These are phyloP conservation scores for Gossypium gossypioides DNA, from an alignment of 441 rosid genomes.

Conservation along the genomic window DNA sequence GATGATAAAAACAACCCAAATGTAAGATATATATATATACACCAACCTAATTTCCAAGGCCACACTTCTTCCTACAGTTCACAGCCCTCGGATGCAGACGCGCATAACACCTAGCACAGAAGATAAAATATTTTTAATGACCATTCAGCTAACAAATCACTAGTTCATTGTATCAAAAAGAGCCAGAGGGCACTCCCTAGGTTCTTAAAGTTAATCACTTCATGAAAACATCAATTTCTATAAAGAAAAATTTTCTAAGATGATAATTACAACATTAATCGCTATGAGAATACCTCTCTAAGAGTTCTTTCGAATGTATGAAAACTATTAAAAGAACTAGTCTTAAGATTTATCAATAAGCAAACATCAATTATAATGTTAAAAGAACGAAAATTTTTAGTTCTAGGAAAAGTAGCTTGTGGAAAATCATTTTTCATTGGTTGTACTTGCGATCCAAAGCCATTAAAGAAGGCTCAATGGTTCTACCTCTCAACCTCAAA, in stretches of 20 bases:
- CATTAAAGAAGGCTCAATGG: conserved; percentile 58
- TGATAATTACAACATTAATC: too few relatives aligned
- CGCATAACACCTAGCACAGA: conserved; percentile 40
- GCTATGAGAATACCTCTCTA: too few relatives aligned
- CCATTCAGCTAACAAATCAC: background rate
- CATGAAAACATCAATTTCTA: too few relatives aligned
- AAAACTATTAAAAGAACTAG: too few relatives aligned
- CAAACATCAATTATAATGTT: too few relatives aligned
- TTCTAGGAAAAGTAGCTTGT: conserved; percentile 19
- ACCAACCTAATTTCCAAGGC: conserved; percentile 60
- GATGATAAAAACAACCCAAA: background rate
- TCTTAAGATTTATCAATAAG: background rate
- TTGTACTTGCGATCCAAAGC: conserved; percentile 53
- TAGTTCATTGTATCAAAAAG: too few relatives aligned
- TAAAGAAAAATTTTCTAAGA: too few relatives aligned
- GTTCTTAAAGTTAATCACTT: too few relatives aligned
- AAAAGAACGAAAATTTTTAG: too few relatives aligned
- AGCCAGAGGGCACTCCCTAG: too few relatives aligned
- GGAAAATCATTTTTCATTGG: conserved; percentile 53
- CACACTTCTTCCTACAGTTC: conserved; percentile 63
- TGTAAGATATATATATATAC: background rate
- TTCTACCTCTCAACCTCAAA: conserved; percentile 24
- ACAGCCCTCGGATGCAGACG: conserved; percentile 62
- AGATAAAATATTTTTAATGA: background rate
- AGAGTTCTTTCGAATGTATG: too few relatives aligned